Conservation (phyloP, 2,329 filamentous ascomycete genomes). For the Epichloe sp. region DNA sequence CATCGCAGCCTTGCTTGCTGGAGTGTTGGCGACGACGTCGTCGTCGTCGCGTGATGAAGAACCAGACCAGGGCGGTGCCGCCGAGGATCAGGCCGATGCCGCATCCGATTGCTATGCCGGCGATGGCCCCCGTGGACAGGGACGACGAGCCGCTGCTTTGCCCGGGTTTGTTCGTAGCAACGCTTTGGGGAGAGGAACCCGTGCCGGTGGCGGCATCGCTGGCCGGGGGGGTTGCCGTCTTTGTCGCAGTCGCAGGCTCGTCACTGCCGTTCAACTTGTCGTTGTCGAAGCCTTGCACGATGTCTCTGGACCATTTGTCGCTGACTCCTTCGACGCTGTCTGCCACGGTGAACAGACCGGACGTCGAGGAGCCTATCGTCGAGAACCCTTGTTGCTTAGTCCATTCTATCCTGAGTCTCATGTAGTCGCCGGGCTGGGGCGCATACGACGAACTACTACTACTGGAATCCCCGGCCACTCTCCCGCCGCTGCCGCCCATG, state of each 20-base stretch:
- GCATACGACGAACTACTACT: background rate
- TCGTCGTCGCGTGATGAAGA: slow-evolving; percentile 29
- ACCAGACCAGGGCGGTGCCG: slow-evolving; percentile 27
- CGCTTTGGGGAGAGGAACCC: background rate
- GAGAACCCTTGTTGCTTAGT: background rate
- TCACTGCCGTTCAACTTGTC: background rate
- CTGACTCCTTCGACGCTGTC: background rate
- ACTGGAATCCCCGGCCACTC: no score
- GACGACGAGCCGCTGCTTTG: slow-evolving; percentile 5
- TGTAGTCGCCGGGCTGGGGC: background rate
- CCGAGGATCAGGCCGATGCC: slow-evolving; percentile 25
- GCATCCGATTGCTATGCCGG: slow-evolving; percentile 33
- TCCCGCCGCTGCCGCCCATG: background rate
- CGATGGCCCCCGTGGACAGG: slow-evolving; percentile 30
- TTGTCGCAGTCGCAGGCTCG: no score
- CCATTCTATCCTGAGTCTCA: slow-evolving; percentile 10
- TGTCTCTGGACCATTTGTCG: background rate
- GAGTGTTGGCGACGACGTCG: slow-evolving; percentile 14
- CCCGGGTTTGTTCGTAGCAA: background rate
- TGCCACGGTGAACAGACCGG: slow-evolving; percentile 10
- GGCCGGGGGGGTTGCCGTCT: background rate
- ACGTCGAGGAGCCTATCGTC: slow-evolving; percentile 1
- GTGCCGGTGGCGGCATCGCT: background rate
- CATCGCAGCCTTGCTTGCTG: slow-evolving; percentile 11
- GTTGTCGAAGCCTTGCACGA: background rate